Conservation (phyloP, 2,329 filamentous ascomycete species). For the Ophioceras dolichostomum region DNA sequence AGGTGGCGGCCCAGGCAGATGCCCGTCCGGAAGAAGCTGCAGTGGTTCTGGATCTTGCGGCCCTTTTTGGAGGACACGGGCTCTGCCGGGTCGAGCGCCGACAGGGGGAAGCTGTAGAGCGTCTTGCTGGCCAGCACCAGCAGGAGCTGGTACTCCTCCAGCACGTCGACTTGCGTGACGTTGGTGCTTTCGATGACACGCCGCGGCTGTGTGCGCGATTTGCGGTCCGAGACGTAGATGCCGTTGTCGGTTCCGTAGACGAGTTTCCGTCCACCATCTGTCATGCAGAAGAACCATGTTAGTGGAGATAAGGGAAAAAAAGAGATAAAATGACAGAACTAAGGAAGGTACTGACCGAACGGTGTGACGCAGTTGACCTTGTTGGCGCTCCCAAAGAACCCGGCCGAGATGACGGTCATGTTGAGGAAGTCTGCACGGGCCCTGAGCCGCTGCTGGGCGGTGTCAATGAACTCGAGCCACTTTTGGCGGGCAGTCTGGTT, state of each 20-base stretch:
- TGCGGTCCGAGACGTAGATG: constrained; percentile 84
- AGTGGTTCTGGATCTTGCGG: constrained; percentile 93
- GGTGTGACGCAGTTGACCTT: constrained; percentile 91
- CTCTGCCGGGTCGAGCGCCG: constrained; percentile 77
- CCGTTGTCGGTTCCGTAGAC: constrained; percentile 91
- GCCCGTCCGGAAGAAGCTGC: constrained; percentile 96
- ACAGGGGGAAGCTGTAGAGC: constrained; percentile 76
- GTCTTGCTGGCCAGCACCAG: constrained; percentile 90
- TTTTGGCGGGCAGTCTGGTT: constrained; percentile 83
- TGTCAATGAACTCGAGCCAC: constrained; percentile 92
- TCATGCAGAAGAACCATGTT: neutral
- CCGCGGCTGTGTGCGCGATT: constrained; percentile 67
- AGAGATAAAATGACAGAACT: neutral
- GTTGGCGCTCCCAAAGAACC: constrained; percentile 54
- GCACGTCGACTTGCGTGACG: constrained; percentile 89
- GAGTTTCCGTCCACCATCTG: constrained; percentile 88
- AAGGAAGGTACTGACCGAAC: constrained; percentile 50
- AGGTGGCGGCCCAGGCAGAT: constrained; percentile 90
- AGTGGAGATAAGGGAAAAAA: no score
- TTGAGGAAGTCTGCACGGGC: constrained; percentile 89
- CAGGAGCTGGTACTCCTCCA: constrained; percentile 89
- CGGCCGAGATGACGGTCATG: constrained; percentile 45
- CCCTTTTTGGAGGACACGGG: constrained; percentile 70
- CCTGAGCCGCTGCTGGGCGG: constrained; percentile 75
- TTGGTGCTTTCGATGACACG: constrained; percentile 75